Percentiles rank a stretch among this genome's conserved stretches.
Evolutionary conservation across 2,329 filamentous ascomycete genomes (phyloP).

Genomic region (Fusarium bactridioides): DNA sequence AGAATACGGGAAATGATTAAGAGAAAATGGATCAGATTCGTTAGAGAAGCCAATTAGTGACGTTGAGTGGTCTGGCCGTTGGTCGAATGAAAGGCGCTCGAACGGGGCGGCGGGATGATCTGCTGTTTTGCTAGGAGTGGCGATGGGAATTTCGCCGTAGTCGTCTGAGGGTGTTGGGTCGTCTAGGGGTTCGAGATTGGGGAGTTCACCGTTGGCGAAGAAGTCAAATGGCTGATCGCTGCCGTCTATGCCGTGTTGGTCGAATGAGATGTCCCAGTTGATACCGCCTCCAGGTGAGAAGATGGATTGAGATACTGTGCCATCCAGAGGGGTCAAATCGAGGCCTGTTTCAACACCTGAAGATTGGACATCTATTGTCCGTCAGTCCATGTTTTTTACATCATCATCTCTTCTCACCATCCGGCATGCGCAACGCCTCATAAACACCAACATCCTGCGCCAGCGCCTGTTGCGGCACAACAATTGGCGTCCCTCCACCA

Average conservation of each 20-base stretch:
- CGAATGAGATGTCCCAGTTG: neutral
- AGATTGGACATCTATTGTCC: neutral
- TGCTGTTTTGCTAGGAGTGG: neutral
- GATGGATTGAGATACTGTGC: neutral
- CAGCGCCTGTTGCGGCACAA: neutral
- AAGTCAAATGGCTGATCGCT: neutral
- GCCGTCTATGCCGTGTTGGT: neutral
- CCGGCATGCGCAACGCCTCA: neutral
- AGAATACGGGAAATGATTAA: neutral
- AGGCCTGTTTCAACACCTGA: fast-evolving
- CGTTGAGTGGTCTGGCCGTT: neutral
- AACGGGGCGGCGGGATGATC: neutral
- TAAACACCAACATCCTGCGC: neutral
- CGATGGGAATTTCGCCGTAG: neutral
- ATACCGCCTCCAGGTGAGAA: neutral
- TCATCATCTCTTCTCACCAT: neutral
- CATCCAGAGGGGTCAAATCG: neutral
- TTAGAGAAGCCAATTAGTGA: neutral
- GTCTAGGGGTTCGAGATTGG: neutral
- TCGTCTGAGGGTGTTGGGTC: neutral
- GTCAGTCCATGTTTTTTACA: neutral
- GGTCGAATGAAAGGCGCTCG: neutral
- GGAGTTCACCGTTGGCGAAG: neutral
- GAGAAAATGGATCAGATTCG: neutral
- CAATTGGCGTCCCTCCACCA: neutral